phyloP scores from a whole-genome alignment of 2,329 filamentous ascomycete species.

The Neophaeococcomyces mojaviensis region DNA sequence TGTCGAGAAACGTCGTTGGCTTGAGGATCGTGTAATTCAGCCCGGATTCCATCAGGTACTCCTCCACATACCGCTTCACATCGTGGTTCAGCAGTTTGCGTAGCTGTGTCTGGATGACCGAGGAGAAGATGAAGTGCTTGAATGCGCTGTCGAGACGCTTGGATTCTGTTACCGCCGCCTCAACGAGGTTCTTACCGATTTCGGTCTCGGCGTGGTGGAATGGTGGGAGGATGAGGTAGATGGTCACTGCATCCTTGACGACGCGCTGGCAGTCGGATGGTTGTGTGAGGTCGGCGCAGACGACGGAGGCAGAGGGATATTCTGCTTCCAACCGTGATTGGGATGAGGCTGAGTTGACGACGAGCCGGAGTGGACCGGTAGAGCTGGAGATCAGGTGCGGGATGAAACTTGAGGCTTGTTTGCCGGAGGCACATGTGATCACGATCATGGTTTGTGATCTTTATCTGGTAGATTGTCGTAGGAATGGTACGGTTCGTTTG shows the following conservation, averaged over 20 bases:
- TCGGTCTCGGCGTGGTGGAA: slow-evolving; percentile 30
- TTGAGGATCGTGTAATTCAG: slow-evolving; percentile 26
- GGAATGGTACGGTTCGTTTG: too few species aligned
- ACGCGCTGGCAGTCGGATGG: slow-evolving; percentile 22
- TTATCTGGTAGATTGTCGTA: too few species aligned
- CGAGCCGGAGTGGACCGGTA: slow-evolving; percentile 26
- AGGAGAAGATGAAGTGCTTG: slow-evolving; percentile 31
- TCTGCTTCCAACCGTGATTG: slow-evolving; percentile 23
- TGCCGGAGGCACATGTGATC: slow-evolving; percentile 33
- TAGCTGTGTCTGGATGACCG: slow-evolving; percentile 28
- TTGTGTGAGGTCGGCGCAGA: slow-evolving; percentile 26
- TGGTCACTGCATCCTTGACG: slow-evolving; percentile 25
- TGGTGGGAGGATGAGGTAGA: slow-evolving; percentile 30
- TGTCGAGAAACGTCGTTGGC: not conserved
- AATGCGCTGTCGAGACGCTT: slow-evolving; percentile 19
- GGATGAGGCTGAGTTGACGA: slow-evolving; percentile 26
- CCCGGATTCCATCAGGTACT: slow-evolving; percentile 29
- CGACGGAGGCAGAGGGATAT: slow-evolving; percentile 29
- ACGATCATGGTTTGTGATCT: slow-evolving; percentile 20
- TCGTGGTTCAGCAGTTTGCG: slow-evolving; percentile 31
- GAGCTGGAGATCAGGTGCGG: slow-evolving; percentile 25
- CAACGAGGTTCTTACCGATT: slow-evolving; percentile 31
- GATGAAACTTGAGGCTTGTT: slow-evolving; percentile 30
- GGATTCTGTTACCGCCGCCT: slow-evolving; percentile 26
- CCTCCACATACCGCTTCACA: slow-evolving; percentile 30